Conservation (phyloP, 306 rosid species). For the Quercus agrifolia region DNA sequence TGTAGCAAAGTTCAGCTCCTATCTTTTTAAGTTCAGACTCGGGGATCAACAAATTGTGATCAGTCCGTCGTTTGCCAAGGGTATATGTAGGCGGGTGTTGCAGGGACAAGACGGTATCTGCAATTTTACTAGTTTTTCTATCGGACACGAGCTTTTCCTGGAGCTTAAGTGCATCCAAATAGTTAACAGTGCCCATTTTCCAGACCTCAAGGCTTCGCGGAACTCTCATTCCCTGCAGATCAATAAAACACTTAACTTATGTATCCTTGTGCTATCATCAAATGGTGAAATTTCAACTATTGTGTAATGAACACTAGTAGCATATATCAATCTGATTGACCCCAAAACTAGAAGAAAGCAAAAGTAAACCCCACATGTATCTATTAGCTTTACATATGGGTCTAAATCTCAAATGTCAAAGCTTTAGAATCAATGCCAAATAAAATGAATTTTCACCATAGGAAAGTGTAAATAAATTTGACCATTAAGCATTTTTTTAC, state of each 20-base stretch:
- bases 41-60: conserved; percentile 68
- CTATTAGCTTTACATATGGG: not conserved
- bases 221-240: conserved; percentile 60
- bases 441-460: not conserved
- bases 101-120: conserved; percentile 65
- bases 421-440: not conserved
- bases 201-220: conserved; percentile 67
- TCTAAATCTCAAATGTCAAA: not conserved
- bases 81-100: conserved; percentile 90
- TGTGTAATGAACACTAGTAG: not conserved
- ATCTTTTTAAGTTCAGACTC: conserved; percentile 55
- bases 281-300: conserved; percentile 4
- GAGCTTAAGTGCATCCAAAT: conserved; percentile 55
- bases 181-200: conserved; percentile 77
- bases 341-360: not conserved
- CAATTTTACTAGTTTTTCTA: conserved; percentile 53
- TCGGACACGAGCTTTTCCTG: conserved; percentile 67
- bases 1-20: conserved; percentile 79
- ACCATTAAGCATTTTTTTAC: not conserved
- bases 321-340: not conserved
- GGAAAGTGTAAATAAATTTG: not conserved
- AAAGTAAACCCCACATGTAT: not conserved
- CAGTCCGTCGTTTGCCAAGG: conserved; percentile 76
- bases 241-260: conserved; percentile 13
- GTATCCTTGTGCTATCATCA: not conserved